Percentiles rank a stretch among this genome's conserved stretches.
Conservation (phyloP, 805 yeast genomes). For the Pichia nanzhaoensis region DNA sequence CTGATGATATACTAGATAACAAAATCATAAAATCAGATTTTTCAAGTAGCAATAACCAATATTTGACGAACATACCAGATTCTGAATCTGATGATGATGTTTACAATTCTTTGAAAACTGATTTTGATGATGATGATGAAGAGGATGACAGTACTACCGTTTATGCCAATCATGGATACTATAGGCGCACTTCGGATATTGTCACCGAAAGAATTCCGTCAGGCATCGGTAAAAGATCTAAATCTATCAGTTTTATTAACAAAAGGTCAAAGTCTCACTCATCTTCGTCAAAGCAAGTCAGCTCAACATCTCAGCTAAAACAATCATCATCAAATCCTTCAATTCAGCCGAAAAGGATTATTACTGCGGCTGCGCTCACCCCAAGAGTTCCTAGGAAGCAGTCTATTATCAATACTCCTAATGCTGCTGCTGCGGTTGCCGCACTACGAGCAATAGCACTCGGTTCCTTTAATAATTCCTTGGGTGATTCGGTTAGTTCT, state of each 20-base stretch:
- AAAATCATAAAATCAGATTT: constrained; percentile 5
- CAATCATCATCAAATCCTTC: neutral
- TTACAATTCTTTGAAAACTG: constrained; percentile 30
- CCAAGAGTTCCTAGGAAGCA: constrained; percentile 62
- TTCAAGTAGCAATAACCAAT: constrained; percentile 9
- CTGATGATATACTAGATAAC: neutral
- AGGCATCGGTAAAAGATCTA: constrained; percentile 47
- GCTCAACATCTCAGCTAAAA: neutral
- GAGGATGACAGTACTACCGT: constrained; percentile 32
- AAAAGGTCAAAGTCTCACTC: constrained; percentile 37
- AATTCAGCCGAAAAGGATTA: constrained; percentile 7
- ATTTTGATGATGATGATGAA: constrained; percentile 28
- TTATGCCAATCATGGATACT: constrained; percentile 21
- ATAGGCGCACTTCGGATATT: constrained; percentile 29
- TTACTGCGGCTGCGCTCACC: constrained; percentile 79
- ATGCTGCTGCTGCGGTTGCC: constrained; percentile 69
- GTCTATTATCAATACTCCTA: constrained; percentile 47
- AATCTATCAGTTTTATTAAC: constrained; percentile 54
- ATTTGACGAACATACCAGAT: constrained; percentile 11
- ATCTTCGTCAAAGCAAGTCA: neutral
- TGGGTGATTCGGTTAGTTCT: constrained; percentile 31
- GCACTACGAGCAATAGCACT: constrained; percentile 65
- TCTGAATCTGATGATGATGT: constrained; percentile 36
- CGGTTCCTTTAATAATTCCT: constrained; percentile 38
- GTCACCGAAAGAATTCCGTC: constrained; percentile 35